Evolutionary conservation across 139 green algal genomes (phyloP).

Genomic region (Monoraphidium neglectum): DNA sequence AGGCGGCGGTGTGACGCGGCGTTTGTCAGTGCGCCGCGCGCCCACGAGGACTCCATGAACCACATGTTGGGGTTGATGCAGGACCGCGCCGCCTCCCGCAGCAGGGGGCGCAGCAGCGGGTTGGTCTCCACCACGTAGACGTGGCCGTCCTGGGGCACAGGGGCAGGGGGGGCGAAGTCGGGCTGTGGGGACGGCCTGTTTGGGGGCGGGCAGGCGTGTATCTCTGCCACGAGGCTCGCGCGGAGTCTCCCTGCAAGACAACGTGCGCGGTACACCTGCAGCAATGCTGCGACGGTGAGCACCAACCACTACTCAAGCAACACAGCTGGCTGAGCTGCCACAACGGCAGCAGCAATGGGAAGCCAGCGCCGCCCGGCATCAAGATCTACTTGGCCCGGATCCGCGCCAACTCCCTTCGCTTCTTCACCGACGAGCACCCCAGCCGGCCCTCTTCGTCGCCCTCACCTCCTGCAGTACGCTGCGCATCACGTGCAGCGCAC

Average conservation of each 20-base stretch:
- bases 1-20: constrained; percentile 5
- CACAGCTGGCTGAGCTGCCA: background rate
- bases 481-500: constrained; percentile 17
- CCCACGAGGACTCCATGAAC: constrained; percentile 34
- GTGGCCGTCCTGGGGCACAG: constrained; percentile 31
- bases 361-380: background rate
- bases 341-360: background rate
- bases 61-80: constrained; percentile 59
- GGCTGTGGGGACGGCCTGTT: background rate
- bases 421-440: background rate
- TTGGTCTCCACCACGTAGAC: constrained; percentile 54
- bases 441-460: too few species aligned
- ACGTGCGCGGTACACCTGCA: too few species aligned
- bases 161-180: too few species aligned
- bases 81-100: constrained; percentile 38
- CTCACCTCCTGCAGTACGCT: constrained; percentile 20
- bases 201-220: too few species aligned
- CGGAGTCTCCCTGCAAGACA: too few species aligned
- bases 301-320: too few species aligned
- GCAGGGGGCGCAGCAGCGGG: constrained; percentile 35
- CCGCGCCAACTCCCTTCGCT: background rate
- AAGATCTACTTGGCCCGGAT: background rate
- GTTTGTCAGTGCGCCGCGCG: constrained; percentile 25
- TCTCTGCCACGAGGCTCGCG: too few species aligned
- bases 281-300: too few species aligned